Evolutionary conservation across 73 alveolate species (phyloP).

Genomic region (Loxodes magnus): DNA sequence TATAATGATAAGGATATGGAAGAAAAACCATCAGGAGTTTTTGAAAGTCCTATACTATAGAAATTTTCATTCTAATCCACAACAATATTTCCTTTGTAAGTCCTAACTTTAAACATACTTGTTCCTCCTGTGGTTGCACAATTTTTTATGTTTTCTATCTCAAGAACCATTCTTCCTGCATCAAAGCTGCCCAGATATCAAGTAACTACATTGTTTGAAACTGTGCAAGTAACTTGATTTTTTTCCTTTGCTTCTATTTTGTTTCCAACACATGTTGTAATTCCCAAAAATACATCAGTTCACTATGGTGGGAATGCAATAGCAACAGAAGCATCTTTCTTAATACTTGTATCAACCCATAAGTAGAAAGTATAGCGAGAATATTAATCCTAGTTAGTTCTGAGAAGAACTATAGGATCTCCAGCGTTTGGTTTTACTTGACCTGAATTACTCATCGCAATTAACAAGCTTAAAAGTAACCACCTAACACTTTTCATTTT

Average conservation of each 20-base stretch:
- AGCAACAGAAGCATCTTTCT: slow-evolving; percentile 3
- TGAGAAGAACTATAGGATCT: slow-evolving; percentile 6
- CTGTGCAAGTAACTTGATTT: background rate
- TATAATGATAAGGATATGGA: background rate
- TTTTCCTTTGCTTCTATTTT: background rate
- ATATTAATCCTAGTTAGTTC: slow-evolving; percentile 4
- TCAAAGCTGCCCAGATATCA: background rate
- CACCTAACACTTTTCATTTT: no score
- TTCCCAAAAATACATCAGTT: background rate
- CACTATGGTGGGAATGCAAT: slow-evolving; percentile 12
- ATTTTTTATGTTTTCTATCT: background rate
- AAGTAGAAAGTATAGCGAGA: slow-evolving; percentile 1
- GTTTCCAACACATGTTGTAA: background rate
- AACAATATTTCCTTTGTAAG: background rate
- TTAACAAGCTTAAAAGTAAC: no score
- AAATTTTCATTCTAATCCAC: slow-evolving; percentile 1
- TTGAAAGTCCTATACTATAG: slow-evolving; percentile 2
- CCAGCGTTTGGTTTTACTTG: slow-evolving; percentile 1
- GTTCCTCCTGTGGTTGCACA: slow-evolving; percentile 8
- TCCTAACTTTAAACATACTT: slow-evolving; percentile 1
- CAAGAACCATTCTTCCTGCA: background rate
- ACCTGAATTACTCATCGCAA: background rate
- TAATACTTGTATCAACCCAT: background rate
- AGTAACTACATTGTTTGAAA: background rate
- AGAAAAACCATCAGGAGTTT: background rate